These are phyloP conservation scores for Daedaleopsis sinensis DNA, from an alignment of 768 basidiomycete species.

Conservation along the genomic window DNA sequence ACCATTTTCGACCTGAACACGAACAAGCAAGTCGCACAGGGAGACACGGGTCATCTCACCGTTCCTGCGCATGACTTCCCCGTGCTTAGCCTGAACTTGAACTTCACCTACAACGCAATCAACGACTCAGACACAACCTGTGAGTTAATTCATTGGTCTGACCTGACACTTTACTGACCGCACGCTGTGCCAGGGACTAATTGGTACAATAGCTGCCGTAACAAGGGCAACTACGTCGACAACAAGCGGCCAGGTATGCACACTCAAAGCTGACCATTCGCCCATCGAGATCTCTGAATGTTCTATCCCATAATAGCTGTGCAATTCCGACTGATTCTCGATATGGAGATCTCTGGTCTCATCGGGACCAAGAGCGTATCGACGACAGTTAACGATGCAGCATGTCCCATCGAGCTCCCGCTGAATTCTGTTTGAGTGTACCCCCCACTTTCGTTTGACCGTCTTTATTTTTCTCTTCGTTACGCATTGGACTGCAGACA, in stretches of 20 bases:
- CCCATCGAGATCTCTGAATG: background rate
- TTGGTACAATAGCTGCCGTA: conserved; percentile 81
- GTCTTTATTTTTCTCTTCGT: conserved; percentile 6
- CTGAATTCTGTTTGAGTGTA: conserved; percentile 48
- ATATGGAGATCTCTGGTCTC: conserved; percentile 74
- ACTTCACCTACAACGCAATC: conserved; percentile 79
- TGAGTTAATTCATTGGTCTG: conserved; percentile 35
- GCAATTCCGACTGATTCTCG: conserved; percentile 64
- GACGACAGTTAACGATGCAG: conserved; percentile 58
- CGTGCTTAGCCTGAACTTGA: conserved; percentile 72
- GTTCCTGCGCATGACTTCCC: conserved; percentile 70
- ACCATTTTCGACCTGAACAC: conserved; percentile 72
- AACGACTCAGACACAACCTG: conserved; percentile 88
- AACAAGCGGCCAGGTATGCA: conserved; percentile 59
- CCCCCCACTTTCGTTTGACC: conserved; percentile 4
- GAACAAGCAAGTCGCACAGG: conserved; percentile 63
- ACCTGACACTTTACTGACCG: conserved; percentile 1
- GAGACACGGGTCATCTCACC: conserved; percentile 58
- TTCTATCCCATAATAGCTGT: conserved; percentile 37
- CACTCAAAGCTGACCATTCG: too few species aligned
- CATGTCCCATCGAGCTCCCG: conserved; percentile 72
- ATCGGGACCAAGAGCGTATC: conserved; percentile 53
- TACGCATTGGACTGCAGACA: conserved; percentile 9
- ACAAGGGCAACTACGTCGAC: conserved; percentile 48
- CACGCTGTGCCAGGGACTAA: conserved; percentile 52